Base-by-base conservation (phyloP, 441 rosid species). In the Aquilaria agallochum region DNA sequence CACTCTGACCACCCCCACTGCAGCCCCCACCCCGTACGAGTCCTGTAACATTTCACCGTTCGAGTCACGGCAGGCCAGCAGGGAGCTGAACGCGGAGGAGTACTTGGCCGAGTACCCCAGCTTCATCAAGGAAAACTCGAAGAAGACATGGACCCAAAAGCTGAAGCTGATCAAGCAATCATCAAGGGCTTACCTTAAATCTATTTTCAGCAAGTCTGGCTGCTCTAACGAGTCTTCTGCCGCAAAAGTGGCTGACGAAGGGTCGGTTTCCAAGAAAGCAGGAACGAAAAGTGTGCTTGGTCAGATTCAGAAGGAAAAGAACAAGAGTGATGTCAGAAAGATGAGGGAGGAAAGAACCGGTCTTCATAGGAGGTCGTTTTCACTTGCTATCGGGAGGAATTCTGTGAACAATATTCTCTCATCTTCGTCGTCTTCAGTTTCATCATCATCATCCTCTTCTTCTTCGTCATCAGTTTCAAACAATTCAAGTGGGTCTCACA, bases 111-210 rank as follows among this genome's bases (percentile, higher is more conserved):
- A 77, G 8, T 80, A 72, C 62, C 60, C 69, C 12, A 72, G 68
- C 33, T 72, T 60, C 12, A 62, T 60, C 1, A 68, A 71, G 2
- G 86, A 71, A 27, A 82, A 82, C 50, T 68, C 71, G 13, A 90
- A 89, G 72, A 84, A 69, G 66, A 82, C 94, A 6, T 86, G 96
- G 97, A 73, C 80, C 48, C 86, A 50, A 71, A 94, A 86, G 84
- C 82, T 83, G 56, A 69, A 79, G 74, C 51, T 78, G 73, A 71
- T 88, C 68, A 85, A 80, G 66, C 78, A 78, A n/a, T 79, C 81
- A 2, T 76, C 76, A 13, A 78, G 76, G 66, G 78, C 82, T 60
- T 88, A 75, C 72, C 64, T 93, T 11, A 87, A 78, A 74, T 81
- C 90, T 1, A 79, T 94, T 67, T 84, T 88, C 55, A 65, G 72